Conservation (phyloP, 2,329 filamentous ascomycete species). For the Nakataea oryzae region DNA sequence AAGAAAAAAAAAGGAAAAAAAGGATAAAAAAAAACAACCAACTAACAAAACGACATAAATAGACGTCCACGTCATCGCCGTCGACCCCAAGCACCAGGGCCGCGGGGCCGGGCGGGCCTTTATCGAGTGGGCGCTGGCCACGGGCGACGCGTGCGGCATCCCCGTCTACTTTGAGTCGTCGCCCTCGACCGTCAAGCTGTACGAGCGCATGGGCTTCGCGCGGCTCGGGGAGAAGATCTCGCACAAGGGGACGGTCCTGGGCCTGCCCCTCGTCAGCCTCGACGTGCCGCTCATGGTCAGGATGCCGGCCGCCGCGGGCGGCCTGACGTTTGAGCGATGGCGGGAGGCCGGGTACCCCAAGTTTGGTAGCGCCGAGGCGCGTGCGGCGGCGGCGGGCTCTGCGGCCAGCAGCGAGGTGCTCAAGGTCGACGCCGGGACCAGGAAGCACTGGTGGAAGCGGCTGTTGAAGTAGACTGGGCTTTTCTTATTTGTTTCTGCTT, state of each 20-base stretch:
- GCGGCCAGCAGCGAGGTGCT: neutral
- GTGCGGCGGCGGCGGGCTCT: neutral
- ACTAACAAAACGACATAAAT: neutral
- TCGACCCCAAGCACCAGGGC: slow-evolving; percentile 31
- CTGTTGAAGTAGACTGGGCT: neutral
- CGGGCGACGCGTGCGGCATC: slow-evolving; percentile 22
- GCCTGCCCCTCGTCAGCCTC: neutral
- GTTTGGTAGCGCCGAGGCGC: neutral
- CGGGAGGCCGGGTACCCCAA: neutral
- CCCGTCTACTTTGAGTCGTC: slow-evolving; percentile 38
- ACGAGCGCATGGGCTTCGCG: neutral
- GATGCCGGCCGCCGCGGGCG: neutral
- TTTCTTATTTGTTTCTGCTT: neutral
- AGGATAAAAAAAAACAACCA: neutral
- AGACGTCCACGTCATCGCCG: slow-evolving; percentile 31
- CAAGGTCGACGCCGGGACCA: neutral
- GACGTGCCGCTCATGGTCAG: slow-evolving; percentile 2
- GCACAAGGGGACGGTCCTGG: neutral
- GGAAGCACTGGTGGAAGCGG: neutral
- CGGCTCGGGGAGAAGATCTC: neutral
- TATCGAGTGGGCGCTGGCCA: slow-evolving; percentile 27
- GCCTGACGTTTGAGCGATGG: neutral
- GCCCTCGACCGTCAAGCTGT: slow-evolving; percentile 5
- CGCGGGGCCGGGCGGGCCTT: slow-evolving; percentile 28
- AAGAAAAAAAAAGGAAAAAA: too few species aligned